phyloP scores from a whole-genome alignment of 441 rosid species.

The Euphorbia schlechtendalii region DNA sequence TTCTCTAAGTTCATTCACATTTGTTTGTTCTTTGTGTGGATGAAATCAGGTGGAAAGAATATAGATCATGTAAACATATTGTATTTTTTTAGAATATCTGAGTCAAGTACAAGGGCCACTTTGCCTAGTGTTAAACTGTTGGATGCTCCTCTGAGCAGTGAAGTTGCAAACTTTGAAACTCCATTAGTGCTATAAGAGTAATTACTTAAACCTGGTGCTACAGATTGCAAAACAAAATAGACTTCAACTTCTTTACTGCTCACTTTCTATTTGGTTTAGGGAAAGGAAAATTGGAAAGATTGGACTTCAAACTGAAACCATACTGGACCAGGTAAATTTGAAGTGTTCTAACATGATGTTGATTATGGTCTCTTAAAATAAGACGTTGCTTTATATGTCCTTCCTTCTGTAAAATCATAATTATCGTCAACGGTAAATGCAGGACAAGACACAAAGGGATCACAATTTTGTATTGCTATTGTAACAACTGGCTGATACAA shows the following conservation, averaged over 20 bases:
- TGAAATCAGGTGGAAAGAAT: too few relatives aligned
- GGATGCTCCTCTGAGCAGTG: too few relatives aligned
- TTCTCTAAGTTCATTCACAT: too few relatives aligned
- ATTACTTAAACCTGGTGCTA: too few relatives aligned
- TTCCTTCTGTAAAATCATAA: slow-evolving; percentile 31
- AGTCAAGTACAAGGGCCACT: too few relatives aligned
- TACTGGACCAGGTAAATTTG: slow-evolving; percentile 55
- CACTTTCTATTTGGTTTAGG: slow-evolving; percentile 31
- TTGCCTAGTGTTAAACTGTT: too few relatives aligned
- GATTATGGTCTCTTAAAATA: background rate
- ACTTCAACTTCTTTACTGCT: too few relatives aligned
- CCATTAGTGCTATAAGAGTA: too few relatives aligned
- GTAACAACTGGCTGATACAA: slow-evolving; percentile 83
- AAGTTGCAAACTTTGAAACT: too few relatives aligned
- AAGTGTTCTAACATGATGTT: background rate
- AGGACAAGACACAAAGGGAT: slow-evolving; percentile 82
- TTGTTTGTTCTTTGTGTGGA: too few relatives aligned
- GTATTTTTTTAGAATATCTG: too few relatives aligned
- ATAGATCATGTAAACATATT: too few relatives aligned
- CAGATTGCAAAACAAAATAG: background rate
- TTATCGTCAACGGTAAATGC: slow-evolving; percentile 86
- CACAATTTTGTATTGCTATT: slow-evolving; percentile 82
- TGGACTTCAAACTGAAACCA: slow-evolving; percentile 88
- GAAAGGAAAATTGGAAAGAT: slow-evolving; percentile 80
- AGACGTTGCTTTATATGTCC: background rate